Conservation (phyloP, 2,329 filamentous ascomycete species). For the Aspergillus tanneri region DNA sequence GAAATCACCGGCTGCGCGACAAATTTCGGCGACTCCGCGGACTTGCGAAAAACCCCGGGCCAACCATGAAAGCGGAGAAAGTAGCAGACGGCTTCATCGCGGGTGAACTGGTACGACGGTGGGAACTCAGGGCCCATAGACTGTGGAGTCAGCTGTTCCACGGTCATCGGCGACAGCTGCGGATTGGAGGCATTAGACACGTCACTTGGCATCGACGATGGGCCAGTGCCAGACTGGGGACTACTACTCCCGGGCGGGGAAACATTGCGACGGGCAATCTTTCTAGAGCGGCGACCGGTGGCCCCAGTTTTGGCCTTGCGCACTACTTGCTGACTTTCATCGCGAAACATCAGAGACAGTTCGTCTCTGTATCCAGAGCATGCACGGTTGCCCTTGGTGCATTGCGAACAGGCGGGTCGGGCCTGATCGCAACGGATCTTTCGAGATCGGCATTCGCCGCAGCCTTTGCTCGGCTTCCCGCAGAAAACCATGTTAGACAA, state of each 20-base stretch:
- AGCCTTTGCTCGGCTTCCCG: slow-evolving; percentile 47
- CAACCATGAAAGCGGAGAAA: slow-evolving; percentile 38
- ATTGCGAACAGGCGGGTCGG: slow-evolving; percentile 62
- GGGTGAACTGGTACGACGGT: slow-evolving; percentile 25
- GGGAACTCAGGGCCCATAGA: slow-evolving; percentile 23
- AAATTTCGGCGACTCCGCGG: slow-evolving; percentile 24
- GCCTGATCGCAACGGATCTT: slow-evolving; percentile 59
- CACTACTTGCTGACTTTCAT: slow-evolving; percentile 64
- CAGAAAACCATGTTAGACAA: slow-evolving; percentile 40
- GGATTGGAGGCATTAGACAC: slow-evolving; percentile 13
- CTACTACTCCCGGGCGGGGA: slow-evolving; percentile 26
- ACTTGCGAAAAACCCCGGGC: slow-evolving; percentile 29
- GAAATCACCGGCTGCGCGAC: slow-evolving; percentile 19
- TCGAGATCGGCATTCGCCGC: slow-evolving; percentile 43
- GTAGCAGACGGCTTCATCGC: slow-evolving; percentile 37
- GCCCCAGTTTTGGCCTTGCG: slow-evolving; percentile 42
- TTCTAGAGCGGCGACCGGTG: slow-evolving; percentile 10
- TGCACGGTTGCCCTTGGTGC: slow-evolving; percentile 57
- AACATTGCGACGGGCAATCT: slow-evolving; percentile 15
- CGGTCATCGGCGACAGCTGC: slow-evolving; percentile 14
- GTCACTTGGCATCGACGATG: slow-evolving; percentile 4
- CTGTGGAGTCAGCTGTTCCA: slow-evolving; percentile 10
- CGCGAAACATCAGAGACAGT: slow-evolving; percentile 64
- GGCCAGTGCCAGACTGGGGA: slow-evolving; percentile 9
- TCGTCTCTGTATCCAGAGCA: slow-evolving; percentile 66